phyloP scores from a whole-genome alignment of 2,329 filamentous ascomycete genomes.

The Orbilia blumenaviensis region DNA sequence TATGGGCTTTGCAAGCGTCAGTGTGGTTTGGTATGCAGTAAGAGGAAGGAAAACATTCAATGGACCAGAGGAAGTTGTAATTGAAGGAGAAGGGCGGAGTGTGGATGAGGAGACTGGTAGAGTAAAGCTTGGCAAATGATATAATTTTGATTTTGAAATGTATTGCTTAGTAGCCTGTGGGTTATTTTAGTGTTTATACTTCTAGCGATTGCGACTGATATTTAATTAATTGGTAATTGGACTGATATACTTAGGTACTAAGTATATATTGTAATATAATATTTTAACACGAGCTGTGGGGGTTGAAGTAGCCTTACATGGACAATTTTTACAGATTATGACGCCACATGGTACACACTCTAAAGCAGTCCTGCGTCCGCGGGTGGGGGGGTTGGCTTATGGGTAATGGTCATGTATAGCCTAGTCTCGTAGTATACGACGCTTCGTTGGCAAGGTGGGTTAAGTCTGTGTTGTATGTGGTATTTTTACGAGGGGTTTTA shows the following conservation, averaged over 20 bases:
- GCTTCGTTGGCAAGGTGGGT: too few species aligned
- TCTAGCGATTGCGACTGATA: not conserved
- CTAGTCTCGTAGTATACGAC: too few species aligned
- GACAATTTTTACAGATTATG: too few species aligned
- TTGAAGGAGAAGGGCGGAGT: slow-evolving; percentile 15
- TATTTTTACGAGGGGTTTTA: too few species aligned
- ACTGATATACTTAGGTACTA: too few species aligned
- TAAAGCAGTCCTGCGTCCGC: too few species aligned
- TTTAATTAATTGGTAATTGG: not conserved
- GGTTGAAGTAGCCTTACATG: too few species aligned
- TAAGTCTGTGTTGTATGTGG: too few species aligned
- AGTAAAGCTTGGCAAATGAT: slow-evolving; percentile 7
- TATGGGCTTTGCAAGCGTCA: slow-evolving; percentile 70
- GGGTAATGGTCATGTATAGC: too few species aligned
- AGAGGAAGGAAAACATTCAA: slow-evolving; percentile 72
- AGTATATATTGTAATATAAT: not conserved
- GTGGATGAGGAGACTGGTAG: slow-evolving; percentile 12
- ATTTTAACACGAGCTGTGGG: not conserved
- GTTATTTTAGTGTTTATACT: not conserved
- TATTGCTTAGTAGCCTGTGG: not conserved
- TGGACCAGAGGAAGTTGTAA: slow-evolving; percentile 63
- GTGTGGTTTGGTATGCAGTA: slow-evolving; percentile 71
- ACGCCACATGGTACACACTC: too few species aligned
- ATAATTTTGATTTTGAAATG: too few species aligned
- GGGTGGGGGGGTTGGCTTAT: too few species aligned